A percentile compares a stretch with the other conserved stretches of the same genome.
These are phyloP conservation scores for Carex kokanica DNA, from an alignment of 176 grass and related monocot species.

Conservation along the genomic window DNA sequence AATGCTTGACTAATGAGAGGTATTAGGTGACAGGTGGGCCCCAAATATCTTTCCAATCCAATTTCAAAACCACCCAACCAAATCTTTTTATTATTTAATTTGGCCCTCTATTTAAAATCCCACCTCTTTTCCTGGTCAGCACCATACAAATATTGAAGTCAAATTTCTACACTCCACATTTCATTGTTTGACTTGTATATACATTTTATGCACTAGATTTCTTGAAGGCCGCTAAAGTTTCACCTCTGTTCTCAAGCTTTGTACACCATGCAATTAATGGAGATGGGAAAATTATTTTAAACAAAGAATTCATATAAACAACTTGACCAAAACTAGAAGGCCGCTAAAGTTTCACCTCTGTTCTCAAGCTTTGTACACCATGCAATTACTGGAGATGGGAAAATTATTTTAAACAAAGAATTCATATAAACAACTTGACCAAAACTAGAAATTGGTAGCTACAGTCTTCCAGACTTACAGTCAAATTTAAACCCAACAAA, in stretches of 20 bases:
- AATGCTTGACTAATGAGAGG: constrained; percentile 50
- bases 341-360: not conserved
- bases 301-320: not conserved
- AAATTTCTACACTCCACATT: constrained; percentile 8
- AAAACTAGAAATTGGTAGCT: not conserved
- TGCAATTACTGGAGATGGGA: not conserved
- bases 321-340: not conserved
- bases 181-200: constrained; percentile 6
- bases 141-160: not conserved
- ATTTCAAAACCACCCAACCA: constrained; percentile 60
- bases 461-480: not conserved
- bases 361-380: not conserved
- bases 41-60: constrained; percentile 34
- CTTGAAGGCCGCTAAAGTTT: not conserved
- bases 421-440: not conserved
- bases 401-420: not conserved
- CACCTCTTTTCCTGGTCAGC: constrained; percentile 15
- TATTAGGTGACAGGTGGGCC: constrained; percentile 53
- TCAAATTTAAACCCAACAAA: too few relatives aligned
- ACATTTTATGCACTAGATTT: not conserved
- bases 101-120: constrained; percentile 3
- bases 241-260: not conserved
- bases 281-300: not conserved
- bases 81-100: constrained; percentile 49
- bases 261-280: not conserved